These are phyloP conservation scores for Detonula confervacea DNA, from an alignment of 352 stramenopile genomes.

Conservation along the genomic window DNA sequence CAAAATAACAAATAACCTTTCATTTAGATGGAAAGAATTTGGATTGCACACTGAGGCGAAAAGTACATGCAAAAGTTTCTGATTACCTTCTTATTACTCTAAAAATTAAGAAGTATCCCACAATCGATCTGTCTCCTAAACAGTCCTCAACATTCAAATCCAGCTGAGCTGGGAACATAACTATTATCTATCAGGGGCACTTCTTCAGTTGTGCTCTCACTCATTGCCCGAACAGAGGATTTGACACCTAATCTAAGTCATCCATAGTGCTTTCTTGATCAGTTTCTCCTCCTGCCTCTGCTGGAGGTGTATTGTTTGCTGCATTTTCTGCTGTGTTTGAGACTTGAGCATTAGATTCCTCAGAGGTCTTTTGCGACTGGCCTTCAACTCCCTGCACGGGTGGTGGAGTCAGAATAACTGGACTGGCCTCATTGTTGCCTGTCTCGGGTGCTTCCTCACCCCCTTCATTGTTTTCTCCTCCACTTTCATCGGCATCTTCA, in stretches of 20 bases:
- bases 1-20: too few relatives aligned
- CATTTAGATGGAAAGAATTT: too few relatives aligned
- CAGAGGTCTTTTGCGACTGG: slow-evolving; percentile 9
- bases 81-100: too few relatives aligned
- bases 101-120: too few relatives aligned
- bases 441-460: not conserved
- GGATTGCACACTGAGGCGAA: too few relatives aligned
- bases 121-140: too few relatives aligned
- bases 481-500: slow-evolving; percentile 19
- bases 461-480: not conserved
- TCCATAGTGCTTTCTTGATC: slow-evolving; percentile 40
- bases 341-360: slow-evolving; percentile 5
- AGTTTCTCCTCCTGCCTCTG: slow-evolving; percentile 5
- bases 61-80: too few relatives aligned
- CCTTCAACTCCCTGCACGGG: not conserved
- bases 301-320: not conserved
- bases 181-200: too few relatives aligned
- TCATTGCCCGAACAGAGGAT: not conserved
- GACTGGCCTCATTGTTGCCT: not conserved
- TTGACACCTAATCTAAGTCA: slow-evolving; percentile 38
- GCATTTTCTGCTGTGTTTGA: not conserved
- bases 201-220: too few relatives aligned
- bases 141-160: not conserved
- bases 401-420: slow-evolving; percentile 16
- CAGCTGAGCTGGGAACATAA: not conserved